Evolutionary conservation across 73 alveolate genomes (phyloP), one percentile per base, ranked within the genome.

Genomic region (Symbiodinium pilosum): DNA sequence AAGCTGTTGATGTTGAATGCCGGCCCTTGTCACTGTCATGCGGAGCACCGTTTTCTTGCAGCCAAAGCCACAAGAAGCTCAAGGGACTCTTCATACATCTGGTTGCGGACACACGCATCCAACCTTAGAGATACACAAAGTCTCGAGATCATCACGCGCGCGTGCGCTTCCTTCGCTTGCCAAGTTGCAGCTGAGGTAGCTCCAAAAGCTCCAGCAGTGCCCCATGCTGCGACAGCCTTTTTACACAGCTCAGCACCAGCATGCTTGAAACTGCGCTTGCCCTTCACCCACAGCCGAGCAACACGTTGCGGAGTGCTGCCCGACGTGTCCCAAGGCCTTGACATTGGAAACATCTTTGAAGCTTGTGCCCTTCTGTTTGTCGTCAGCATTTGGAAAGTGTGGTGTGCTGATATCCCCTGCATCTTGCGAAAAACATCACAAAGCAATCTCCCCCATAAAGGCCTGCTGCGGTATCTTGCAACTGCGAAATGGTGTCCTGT

Each of bases 51-150:
- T 47, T 47, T 47, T 9, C 59, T 47, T 64, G 47, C 30, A 40
- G 81, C 26, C 87, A 51, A 59, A n/a, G 95, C 36, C 39, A 69
- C 97, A 18, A 93, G 84, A 52, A 93, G 84, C 84, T 93, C 98
- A 43, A 93, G 43, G 47, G 98, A 93, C 85, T 93, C 98, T 32
- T 93, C 98, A 43, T 77, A 93, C 98, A 93, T 93, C 98, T 93
- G 98, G 34, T 93, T 93, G 32, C 98, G 98, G 20, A 93, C 84
- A 41, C 98, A 93, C 34, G 98, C 98, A 36, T 93, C 98, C 41
- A 93, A 30, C 97, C 97, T 91, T 30, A 47, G 59, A 47, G 59
- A 14, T 14, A 47, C 59, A 6, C 59, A 47, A 47, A 47, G 14
- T 6, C 59, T 47, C 59, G 21, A 47, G 21, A 47, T 47, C 59